Conservation (phyloP, 108 stramenopile species). For the Nitzschia sp. region DNA sequence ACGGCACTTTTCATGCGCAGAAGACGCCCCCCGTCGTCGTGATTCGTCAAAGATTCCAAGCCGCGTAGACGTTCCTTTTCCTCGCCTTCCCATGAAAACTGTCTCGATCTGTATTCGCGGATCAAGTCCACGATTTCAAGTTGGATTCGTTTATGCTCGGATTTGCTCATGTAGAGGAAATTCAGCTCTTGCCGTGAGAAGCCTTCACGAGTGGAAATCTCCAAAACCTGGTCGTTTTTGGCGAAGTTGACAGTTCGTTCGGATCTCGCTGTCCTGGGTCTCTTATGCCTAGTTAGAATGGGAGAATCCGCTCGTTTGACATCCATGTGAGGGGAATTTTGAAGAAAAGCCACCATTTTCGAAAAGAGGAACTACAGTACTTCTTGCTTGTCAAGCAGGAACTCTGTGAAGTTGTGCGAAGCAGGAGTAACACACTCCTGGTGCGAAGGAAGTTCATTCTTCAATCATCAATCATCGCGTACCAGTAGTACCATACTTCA, state of each 20-base stretch:
- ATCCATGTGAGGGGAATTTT: neutral
- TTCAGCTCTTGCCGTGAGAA: neutral
- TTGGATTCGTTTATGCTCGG: neutral
- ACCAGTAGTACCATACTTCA: no score
- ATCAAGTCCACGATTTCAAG: neutral
- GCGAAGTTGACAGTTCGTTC: neutral
- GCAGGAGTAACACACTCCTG: no score
- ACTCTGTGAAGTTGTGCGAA: neutral
- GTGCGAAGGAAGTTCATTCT: no score
- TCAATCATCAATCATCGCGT: no score
- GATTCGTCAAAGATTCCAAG: neutral
- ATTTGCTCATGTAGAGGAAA: neutral
- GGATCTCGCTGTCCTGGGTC: neutral
- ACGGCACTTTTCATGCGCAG: neutral
- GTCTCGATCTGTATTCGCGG: neutral
- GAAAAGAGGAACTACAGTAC: neutral
- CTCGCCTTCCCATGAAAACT: neutral
- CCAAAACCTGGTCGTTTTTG: neutral
- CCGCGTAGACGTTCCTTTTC: neutral
- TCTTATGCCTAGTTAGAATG: neutral
- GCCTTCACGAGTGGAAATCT: neutral
- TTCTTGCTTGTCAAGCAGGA: neutral
- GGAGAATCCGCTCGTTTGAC: neutral
- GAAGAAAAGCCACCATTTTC: neutral
- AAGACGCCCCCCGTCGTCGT: neutral